phyloP scores from a whole-genome alignment of 192 early-diverging fungal species.

The Pilobolus umbonatus region DNA sequence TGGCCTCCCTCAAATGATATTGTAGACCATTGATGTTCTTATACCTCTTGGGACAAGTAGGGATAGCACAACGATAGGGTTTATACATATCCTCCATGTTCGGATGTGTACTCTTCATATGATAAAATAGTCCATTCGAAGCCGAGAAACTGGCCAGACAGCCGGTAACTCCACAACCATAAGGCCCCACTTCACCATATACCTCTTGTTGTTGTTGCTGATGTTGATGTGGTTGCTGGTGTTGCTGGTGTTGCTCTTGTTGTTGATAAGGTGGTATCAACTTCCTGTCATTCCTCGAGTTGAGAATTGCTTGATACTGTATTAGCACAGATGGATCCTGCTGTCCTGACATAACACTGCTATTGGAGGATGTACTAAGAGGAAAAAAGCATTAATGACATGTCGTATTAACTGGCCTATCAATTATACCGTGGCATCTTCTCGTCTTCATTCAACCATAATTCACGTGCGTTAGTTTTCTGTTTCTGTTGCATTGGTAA shows the following conservation, averaged over 20 bases:
- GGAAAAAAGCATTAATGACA: background rate
- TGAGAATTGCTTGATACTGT: constrained; percentile 21
- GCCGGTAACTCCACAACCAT: constrained; percentile 34
- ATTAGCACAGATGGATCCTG: constrained; percentile 27
- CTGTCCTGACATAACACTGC: background rate
- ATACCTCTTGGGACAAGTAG: constrained; percentile 64
- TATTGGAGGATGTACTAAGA: background rate
- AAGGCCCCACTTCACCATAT: constrained; percentile 26
- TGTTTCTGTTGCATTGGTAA: constrained; percentile 2
- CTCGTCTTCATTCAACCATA: constrained; percentile 80
- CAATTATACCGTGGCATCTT: constrained; percentile 50
- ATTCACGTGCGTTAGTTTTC: background rate
- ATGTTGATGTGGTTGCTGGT: background rate
- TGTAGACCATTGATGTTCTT: constrained; percentile 82
- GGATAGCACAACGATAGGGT: constrained; percentile 67
- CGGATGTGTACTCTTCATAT: constrained; percentile 38
- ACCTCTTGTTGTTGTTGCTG: constrained; percentile 16
- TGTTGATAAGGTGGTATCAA: constrained; percentile 9
- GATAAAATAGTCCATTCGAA: constrained; percentile 42
- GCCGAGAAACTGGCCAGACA: constrained; percentile 30
- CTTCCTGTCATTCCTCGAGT: background rate
- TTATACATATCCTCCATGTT: constrained; percentile 31
- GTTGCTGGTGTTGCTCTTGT: background rate
- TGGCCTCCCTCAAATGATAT: constrained; percentile 70
- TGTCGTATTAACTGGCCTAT: constrained; percentile 49